Base-by-base conservation (phyloP, 306 rosid species). In the Arachis stenosperma region DNA sequence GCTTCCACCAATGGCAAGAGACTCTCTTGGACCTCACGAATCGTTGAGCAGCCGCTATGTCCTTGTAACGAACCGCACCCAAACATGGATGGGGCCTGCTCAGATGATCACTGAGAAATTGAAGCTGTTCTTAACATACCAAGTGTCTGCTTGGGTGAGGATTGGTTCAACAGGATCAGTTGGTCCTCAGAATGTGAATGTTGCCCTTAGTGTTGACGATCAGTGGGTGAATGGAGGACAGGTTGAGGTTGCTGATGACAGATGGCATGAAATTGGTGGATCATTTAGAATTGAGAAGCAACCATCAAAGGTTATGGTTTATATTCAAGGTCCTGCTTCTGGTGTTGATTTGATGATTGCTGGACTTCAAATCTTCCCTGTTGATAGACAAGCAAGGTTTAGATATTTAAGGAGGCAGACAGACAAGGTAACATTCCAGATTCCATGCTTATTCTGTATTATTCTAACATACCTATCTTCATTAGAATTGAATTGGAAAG, bases 211-310 rank as follows among this genome's bases (percentile, higher is more conserved):
- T 51, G 98, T 94, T 79, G 98, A 94, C 66, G 72, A 67, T 59
- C 95, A 94, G 57, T 94, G 98, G 98, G 98, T 87, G 75, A 91
- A 94, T 6, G 98, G 96, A 5, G 98, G 96, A 54, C 98, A 89
- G 57, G 82, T 57, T 41, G 92, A 86, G 72, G 69, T 82, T 65
- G 69, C 73, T 53, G 89, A 87, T 65, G 79, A 56, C 51, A 81
- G 85, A 72, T 94, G 98, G 98, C 89, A 89, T 69, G 98, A 94
- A 82, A 86, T 94, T 70, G 92, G 97, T 59, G 97, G 96, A 61
- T 94, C 97, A 15, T 94, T 91, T 73, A 88, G 97, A 87, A 81
- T 89, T 74, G 98, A 91, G 85, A 94, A 91, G 75, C 96, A 89
- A 75, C 86, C 97, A 14, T 79, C 92, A 11, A 91, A 91, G 64